phyloP scores from a whole-genome alignment of 306 rosid species.

The Crotalaria pallida region DNA sequence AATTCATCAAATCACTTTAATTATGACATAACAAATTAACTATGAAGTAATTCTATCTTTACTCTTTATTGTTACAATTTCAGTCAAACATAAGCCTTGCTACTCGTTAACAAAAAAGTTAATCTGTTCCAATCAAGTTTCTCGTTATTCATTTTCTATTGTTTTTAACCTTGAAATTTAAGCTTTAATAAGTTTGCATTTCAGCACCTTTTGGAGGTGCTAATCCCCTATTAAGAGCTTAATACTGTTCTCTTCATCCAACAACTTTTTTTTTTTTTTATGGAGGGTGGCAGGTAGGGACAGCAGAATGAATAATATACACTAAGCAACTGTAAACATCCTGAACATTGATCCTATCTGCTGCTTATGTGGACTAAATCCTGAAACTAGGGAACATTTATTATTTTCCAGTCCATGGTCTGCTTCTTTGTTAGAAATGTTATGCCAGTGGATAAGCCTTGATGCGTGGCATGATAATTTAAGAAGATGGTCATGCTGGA shows the following conservation, averaged over 20 bases:
- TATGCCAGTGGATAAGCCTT: too few relatives aligned
- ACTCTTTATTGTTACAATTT: conserved; percentile 1
- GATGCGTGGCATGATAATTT: too few relatives aligned
- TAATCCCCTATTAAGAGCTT: neutral
- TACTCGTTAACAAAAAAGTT: neutral
- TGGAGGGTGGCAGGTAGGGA: neutral
- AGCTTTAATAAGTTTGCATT: neutral
- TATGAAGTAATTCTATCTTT: neutral
- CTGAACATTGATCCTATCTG: too few relatives aligned
- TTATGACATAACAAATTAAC: neutral
- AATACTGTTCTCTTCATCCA: conserved; percentile 9
- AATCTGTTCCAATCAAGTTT: neutral
- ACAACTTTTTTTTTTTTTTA: neutral
- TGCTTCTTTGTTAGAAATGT: too few relatives aligned
- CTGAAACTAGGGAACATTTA: too few relatives aligned
- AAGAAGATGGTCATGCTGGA: too few relatives aligned
- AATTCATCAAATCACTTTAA: neutral
- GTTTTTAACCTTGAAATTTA: neutral
- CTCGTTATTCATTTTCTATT: neutral
- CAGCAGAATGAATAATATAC: conserved; percentile 2
- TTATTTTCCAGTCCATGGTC: too few relatives aligned
- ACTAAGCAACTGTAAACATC: neutral
- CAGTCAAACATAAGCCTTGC: neutral
- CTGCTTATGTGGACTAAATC: too few relatives aligned
- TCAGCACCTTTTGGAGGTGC: neutral